Conservation (phyloP, 2,329 filamentous ascomycete genomes). For the Furcasterigmium sp. region DNA sequence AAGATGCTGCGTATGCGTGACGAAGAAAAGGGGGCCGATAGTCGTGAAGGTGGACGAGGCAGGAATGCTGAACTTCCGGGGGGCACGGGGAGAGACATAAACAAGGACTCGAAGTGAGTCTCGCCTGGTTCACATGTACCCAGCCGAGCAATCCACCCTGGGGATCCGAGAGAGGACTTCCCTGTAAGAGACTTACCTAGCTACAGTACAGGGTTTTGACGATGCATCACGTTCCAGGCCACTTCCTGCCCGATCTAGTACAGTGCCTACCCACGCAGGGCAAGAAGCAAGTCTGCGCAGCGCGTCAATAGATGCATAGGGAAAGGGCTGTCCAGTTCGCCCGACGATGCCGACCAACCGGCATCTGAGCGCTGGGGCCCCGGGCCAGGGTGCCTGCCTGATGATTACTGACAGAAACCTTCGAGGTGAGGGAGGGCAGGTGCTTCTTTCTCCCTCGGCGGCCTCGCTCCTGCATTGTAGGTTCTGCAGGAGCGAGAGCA, state of each 20-base stretch:
- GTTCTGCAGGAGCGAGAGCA: not conserved
- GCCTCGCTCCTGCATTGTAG: not conserved
- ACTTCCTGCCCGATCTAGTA: not conserved
- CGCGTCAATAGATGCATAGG: not conserved
- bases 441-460: too few species aligned
- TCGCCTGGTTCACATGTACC: too few species aligned
- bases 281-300: not conserved
- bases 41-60: too few species aligned
- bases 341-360: not conserved
- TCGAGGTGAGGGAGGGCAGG: too few species aligned
- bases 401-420: too few species aligned
- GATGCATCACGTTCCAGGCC: not conserved
- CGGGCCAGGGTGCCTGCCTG: not conserved
- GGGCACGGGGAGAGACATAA: too few species aligned
- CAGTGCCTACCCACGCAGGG: not conserved
- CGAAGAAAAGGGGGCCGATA: too few species aligned
- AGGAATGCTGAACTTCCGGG: too few species aligned
- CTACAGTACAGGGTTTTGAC: not conserved
- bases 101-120: too few species aligned
- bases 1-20: too few species aligned
- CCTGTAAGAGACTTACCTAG: not conserved
- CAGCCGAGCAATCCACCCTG: too few species aligned
- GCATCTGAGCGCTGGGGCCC: not conserved
- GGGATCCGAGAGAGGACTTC: not conserved
- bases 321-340: too few species aligned